Evolutionary conservation across 176 grass and related monocot genomes (phyloP), one percentile per base, ranked within the genome.

Genomic region (Musa troglodytarum): DNA sequence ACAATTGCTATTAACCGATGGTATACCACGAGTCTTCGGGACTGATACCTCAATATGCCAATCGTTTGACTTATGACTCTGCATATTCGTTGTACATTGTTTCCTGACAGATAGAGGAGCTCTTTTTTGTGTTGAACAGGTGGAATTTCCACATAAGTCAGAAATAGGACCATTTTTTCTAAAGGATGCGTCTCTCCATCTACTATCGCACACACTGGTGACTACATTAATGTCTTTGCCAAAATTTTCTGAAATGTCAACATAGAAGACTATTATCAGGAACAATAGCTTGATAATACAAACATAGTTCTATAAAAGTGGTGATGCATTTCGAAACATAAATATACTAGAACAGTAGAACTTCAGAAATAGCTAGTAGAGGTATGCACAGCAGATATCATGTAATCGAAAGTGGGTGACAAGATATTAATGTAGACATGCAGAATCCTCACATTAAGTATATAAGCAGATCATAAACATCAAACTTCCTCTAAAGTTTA

Each of bases 1-100:
- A 61, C 68, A 75, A 81, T 82, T 76, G 76, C 52, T 25, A 54
- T 80, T 26, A 85, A 66, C 65, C 15, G 73, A 17, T 50, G 83
- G 74, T 14, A 81, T 77, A 73, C 57, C 65, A 65, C 74, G 84
- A 76, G 81, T 82, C 80, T 99, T 99, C 11, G 90, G 90, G 71
- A 91, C 76, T 85, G 95, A 84, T 83, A 94, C 84, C 78, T 99
- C 88, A 80, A 94, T 84, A 68, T 85, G 82, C 95, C 95, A 94
- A 79, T 87, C 88, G 62, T 72, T 86, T 53, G 81, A 68, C 25
- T 89, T 93, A 59, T 85, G 78, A 65, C 85, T 93, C 64, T 75
- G 75, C 14, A 77, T 81, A 78, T 69, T 87, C 52, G 81, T 88
- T 74, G 68, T 76, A 56, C 82, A 70, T 71, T 74, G 26, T 78